Percentiles rank a stretch among this genome's conserved stretches.
These are phyloP conservation scores for Rhizophagus sp. DNA, from an alignment of 192 early-diverging fungal species.

Conservation along the genomic window DNA sequence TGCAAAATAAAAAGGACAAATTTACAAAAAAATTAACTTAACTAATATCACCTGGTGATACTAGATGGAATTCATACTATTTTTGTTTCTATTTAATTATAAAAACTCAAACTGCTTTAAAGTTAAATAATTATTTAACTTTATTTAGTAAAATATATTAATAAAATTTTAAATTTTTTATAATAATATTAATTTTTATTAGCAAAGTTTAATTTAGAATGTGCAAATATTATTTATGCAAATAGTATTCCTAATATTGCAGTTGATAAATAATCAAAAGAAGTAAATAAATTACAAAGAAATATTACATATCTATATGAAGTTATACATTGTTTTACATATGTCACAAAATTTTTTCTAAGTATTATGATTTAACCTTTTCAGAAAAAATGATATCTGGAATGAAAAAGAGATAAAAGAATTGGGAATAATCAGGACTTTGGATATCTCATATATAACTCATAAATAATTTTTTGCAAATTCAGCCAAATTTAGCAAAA, in stretches of 20 bases:
- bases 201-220: background rate
- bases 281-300: slow-evolving; percentile 7
- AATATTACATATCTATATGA: background rate
- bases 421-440: background rate
- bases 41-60: background rate
- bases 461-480: too few relatives aligned
- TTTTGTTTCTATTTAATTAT: background rate
- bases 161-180: too few relatives aligned
- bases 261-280: background rate
- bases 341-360: background rate
- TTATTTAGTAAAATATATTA: too few relatives aligned
- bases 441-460: too few relatives aligned
- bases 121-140: background rate
- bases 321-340: slow-evolving; percentile 13
- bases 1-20: background rate
- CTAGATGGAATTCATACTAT: slow-evolving; percentile 10
- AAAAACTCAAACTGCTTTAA: background rate
- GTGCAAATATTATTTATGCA: background rate
- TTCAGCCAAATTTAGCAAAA: too few relatives aligned
- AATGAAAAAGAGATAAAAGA: slow-evolving; percentile 4
- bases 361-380: background rate
- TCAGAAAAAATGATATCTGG: slow-evolving; percentile 1
- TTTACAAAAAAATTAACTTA: background rate
- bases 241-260: background rate
- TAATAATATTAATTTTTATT: too few relatives aligned